Percentiles rank a stretch among this genome's conserved stretches.
phyloP scores from a whole-genome alignment of 768 basidiomycete genomes.

The Clitopilus passeckerianus region DNA sequence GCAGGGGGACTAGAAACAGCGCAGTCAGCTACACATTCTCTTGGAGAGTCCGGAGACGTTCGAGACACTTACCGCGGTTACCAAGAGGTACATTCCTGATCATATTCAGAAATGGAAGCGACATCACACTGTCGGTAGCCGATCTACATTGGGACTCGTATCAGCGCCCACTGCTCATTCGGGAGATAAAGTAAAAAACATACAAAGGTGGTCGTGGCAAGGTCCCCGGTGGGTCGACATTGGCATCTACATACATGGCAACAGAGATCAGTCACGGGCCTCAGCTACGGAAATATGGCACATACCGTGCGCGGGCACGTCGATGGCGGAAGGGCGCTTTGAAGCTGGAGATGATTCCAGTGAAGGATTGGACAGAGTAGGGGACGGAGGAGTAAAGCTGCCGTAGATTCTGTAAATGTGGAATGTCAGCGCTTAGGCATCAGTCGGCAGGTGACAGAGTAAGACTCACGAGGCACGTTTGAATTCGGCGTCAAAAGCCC shows the following conservation, averaged over 20 bases:
- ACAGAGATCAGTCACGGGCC: neutral
- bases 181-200: neutral
- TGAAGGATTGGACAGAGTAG: neutral
- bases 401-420: constrained; percentile 9
- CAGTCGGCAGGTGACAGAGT: neutral
- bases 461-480: constrained; percentile 28
- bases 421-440: neutral
- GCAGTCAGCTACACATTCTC: constrained; percentile 2
- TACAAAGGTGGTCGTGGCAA: constrained; percentile 11
- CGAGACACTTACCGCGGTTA: constrained; percentile 34
- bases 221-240: constrained; percentile 3
- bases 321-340: constrained; percentile 12
- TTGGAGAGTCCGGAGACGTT: neutral
- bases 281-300: neutral
- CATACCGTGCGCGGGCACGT: constrained; percentile 9
- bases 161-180: neutral
- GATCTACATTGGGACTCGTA: constrained; percentile 20
- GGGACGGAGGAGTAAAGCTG: constrained; percentile 2
- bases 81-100: constrained; percentile 41
- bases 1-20: constrained; percentile 26
- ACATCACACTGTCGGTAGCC: constrained; percentile 42
- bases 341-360: neutral
- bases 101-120: constrained; percentile 42
- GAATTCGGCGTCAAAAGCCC: constrained; percentile 37
- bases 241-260: constrained; percentile 4